A percentile compares a stretch with the other conserved stretches of the same genome.
phyloP scores from a whole-genome alignment of 2,329 filamentous ascomycete species.

The Aspergillus texensis region DNA sequence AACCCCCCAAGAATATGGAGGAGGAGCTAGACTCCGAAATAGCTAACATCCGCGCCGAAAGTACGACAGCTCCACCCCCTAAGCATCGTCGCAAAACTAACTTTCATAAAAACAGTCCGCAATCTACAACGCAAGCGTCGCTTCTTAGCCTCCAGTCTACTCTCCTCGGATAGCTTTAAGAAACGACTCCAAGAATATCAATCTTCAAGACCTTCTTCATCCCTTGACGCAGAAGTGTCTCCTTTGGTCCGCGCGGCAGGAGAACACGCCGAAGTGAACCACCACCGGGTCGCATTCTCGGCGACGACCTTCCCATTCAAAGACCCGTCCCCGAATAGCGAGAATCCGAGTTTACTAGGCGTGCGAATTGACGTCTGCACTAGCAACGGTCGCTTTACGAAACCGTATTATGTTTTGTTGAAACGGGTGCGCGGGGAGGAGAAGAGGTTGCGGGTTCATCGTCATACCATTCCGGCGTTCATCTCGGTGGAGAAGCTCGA shows the following conservation, averaged over 20 bases:
- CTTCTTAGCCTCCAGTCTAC: slow-evolving; percentile 44
- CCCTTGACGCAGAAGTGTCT: slow-evolving; percentile 30
- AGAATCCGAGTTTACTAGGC: slow-evolving; percentile 39
- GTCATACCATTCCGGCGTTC: slow-evolving; percentile 50
- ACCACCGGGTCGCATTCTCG: slow-evolving; percentile 49
- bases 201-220: slow-evolving; percentile 1
- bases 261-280: slow-evolving; percentile 40
- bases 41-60: slow-evolving; percentile 42
- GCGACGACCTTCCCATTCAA: slow-evolving; percentile 50
- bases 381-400: slow-evolving; percentile 42
- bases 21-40: slow-evolving; percentile 46
- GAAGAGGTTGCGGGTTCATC: slow-evolving; percentile 37
- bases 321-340: slow-evolving; percentile 42
- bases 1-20: slow-evolving; percentile 14
- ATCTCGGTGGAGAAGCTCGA: slow-evolving; percentile 45
- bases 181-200: slow-evolving; percentile 23
- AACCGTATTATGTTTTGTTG: slow-evolving; percentile 49
- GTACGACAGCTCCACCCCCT: slow-evolving; percentile 27
- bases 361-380: slow-evolving; percentile 46
- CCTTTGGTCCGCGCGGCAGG: slow-evolving; percentile 34
- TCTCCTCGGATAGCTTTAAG: slow-evolving; percentile 43
- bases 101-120: slow-evolving; percentile 33
- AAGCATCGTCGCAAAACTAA: not conserved
- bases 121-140: slow-evolving; percentile 42
- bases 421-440: slow-evolving; percentile 27